Evolutionary conservation across 306 rosid species (phyloP).

Genomic region (Quercus berberidifolia): DNA sequence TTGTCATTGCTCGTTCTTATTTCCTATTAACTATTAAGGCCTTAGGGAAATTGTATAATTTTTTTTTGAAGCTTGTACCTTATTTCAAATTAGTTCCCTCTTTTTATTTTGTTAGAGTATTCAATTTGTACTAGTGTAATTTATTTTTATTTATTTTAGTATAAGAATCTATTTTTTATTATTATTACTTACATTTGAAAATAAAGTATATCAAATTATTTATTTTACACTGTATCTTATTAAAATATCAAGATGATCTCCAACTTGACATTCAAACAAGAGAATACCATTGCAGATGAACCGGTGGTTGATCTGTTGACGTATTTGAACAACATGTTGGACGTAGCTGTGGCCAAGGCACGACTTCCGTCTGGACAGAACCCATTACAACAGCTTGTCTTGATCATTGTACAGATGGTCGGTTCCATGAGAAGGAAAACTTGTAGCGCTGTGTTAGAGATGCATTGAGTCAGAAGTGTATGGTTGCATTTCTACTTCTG

Average conservation of each 20-base stretch:
- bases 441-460: conserved; percentile 1
- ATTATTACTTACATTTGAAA: too few relatives aligned
- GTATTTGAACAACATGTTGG: conserved; percentile 56
- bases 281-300: conserved; percentile 66
- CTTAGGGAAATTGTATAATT: too few relatives aligned
- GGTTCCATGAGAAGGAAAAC: conserved; percentile 65
- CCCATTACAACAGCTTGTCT: conserved; percentile 79
- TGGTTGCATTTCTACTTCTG: neutral
- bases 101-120: too few relatives aligned
- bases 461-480: too few relatives aligned
- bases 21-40: too few relatives aligned
- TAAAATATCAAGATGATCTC: conserved; percentile 63
- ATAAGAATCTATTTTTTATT: too few relatives aligned
- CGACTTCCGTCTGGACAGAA: conserved; percentile 83
- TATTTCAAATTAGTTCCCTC: too few relatives aligned
- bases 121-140: accelerated
- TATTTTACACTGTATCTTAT: too few relatives aligned
- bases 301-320: conserved; percentile 77
- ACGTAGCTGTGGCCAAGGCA: conserved; percentile 61
- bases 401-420: conserved; percentile 83
- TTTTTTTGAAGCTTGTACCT: too few relatives aligned
- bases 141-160: too few relatives aligned
- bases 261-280: conserved; percentile 77
- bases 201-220: too few relatives aligned
- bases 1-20: too few relatives aligned